phyloP scores from a whole-genome alignment of 2,329 filamentous ascomycete species.

The Didymella sp. region DNA sequence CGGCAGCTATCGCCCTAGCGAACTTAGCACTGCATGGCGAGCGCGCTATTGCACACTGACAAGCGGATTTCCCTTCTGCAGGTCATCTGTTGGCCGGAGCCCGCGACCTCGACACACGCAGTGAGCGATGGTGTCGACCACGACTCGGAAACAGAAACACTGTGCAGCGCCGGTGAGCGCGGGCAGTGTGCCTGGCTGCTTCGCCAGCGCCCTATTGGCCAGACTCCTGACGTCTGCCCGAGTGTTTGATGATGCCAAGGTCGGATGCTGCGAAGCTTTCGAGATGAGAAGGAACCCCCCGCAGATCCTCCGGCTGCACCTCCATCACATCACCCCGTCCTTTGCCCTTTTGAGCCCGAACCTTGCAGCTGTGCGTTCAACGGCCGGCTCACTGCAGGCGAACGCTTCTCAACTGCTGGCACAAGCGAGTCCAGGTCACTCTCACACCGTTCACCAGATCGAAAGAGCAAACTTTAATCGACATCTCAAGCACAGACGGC shows the following conservation, averaged over 20 bases:
- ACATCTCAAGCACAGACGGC: neutral
- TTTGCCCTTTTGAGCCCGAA: constrained; percentile 12
- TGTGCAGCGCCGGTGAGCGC: neutral
- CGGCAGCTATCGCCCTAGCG: constrained; percentile 14
- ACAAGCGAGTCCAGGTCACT: neutral
- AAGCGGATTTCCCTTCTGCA: constrained; percentile 13
- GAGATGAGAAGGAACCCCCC: constrained; percentile 15
- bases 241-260: constrained; percentile 15
- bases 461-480: neutral
- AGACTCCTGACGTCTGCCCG: constrained; percentile 1
- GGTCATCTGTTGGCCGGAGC: constrained; percentile 10
- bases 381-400: constrained; percentile 13
- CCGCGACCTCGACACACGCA: constrained; percentile 2
- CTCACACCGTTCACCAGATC: constrained; percentile 11
- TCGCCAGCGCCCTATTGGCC: constrained; percentile 6
- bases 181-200: neutral
- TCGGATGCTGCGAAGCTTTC: constrained; percentile 13
- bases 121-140: constrained; percentile 5
- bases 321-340: constrained; percentile 8
- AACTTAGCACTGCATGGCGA: constrained; percentile 11
- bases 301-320: constrained; percentile 10
- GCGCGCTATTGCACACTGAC: constrained; percentile 14
- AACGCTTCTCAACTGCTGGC: constrained; percentile 6
- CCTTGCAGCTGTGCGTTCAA: constrained; percentile 17
- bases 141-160: constrained; percentile 6